These are phyloP conservation scores for Auxenochlorella pyrenoidosa DNA, from an alignment of 139 green algal species.

Conservation along the genomic window DNA sequence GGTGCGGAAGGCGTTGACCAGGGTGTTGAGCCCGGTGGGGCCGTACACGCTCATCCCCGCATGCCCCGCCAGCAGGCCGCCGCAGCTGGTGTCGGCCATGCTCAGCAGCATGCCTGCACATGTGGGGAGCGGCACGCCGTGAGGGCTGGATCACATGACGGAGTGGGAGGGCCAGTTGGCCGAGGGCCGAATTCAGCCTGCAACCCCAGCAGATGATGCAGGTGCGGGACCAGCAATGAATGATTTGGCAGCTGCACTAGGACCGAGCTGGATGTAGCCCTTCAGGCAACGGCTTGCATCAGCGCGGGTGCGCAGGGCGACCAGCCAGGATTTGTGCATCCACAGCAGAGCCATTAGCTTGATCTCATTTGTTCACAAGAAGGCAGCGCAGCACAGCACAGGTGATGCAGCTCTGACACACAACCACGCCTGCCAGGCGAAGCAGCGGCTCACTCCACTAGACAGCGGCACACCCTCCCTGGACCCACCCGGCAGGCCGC, in stretches of 20 bases:
- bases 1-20: constrained; percentile 58
- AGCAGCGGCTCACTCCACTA: not conserved
- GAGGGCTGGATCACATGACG: too few relatives aligned
- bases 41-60: constrained; percentile 41
- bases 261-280: too few relatives aligned
- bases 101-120: constrained; percentile 73
- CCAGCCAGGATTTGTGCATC: too few relatives aligned
- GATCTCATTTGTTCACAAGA: too few relatives aligned
- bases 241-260: too few relatives aligned
- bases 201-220: too few relatives aligned
- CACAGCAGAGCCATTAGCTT: too few relatives aligned
- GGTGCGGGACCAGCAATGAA: too few relatives aligned
- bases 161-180: too few relatives aligned
- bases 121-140: too few relatives aligned
- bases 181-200: too few relatives aligned
- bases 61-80: constrained; percentile 40
- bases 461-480: not conserved
- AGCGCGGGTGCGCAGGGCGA: not conserved
- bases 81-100: constrained; percentile 50
- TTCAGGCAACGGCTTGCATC: not conserved
- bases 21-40: constrained; percentile 42
- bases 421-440: too few relatives aligned
- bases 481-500: constrained; percentile 80
- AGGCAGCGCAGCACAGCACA: not conserved
- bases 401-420: not conserved